phyloP scores from a whole-genome alignment of 2,329 filamentous ascomycete genomes.

The Aureobasidium sp. region DNA sequence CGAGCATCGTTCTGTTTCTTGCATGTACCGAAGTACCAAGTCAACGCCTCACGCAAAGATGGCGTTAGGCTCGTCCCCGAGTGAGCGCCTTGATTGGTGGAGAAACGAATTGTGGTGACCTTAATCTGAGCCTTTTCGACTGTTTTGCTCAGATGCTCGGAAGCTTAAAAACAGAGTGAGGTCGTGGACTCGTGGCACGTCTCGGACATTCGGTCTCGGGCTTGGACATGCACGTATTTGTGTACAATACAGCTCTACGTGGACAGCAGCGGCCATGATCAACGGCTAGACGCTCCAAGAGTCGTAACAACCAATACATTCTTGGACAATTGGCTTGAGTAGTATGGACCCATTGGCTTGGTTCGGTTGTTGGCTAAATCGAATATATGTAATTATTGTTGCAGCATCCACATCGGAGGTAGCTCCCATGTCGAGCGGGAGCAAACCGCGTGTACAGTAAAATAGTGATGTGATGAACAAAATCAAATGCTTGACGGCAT shows the following conservation, averaged over 20 bases:
- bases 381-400: background rate
- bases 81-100: background rate
- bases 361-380: constrained; percentile 2
- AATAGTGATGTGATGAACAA: background rate
- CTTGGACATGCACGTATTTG: constrained; percentile 7
- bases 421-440: background rate
- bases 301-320: background rate
- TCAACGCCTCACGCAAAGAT: background rate
- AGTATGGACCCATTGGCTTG: background rate
- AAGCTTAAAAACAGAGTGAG: constrained; percentile 5
- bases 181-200: background rate
- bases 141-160: constrained; percentile 8
- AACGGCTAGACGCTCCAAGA: background rate
- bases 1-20: constrained; percentile 1
- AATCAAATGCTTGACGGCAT: background rate
- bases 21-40: constrained; percentile 12
- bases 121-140: constrained; percentile 6
- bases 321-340: background rate
- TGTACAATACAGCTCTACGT: constrained; percentile 4
- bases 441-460: background rate
- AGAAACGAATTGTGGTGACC: constrained; percentile 1
- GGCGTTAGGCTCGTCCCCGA: constrained; percentile 12
- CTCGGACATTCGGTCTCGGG: constrained; percentile 4
- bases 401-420: background rate
- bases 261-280: background rate